phyloP scores from a whole-genome alignment of 306 rosid genomes.

The Cyamopsis tetragonoloba region DNA sequence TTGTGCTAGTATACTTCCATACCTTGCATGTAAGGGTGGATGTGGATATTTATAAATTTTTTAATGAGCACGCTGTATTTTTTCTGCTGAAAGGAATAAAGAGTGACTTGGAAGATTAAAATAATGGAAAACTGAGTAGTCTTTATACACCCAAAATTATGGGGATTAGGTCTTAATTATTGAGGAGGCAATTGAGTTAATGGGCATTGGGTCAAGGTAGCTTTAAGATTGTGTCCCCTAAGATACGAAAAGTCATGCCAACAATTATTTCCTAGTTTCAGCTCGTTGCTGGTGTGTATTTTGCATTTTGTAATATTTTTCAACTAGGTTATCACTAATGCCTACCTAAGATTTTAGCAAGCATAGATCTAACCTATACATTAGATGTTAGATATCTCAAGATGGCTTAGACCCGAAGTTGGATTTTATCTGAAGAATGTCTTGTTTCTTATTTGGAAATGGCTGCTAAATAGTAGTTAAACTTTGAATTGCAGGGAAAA shows the following conservation, averaged over 20 bases:
- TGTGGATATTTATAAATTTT: background rate
- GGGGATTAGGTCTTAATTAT: background rate
- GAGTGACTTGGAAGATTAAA: background rate
- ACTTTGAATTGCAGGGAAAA: slow-evolving; percentile 49
- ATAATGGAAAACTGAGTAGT: background rate
- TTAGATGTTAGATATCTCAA: background rate
- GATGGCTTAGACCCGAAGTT: background rate
- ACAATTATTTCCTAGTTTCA: background rate
- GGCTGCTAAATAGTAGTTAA: slow-evolving; percentile 3
- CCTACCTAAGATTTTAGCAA: background rate
- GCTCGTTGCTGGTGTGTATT: background rate
- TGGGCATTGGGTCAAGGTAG: background rate
- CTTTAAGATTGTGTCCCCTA: background rate
- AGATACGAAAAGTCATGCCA: background rate
- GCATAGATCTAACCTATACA: background rate
- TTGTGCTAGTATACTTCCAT: background rate
- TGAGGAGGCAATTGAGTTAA: background rate
- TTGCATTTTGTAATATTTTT: background rate
- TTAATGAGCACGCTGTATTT: background rate
- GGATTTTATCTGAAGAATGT: background rate
- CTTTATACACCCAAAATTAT: background rate
- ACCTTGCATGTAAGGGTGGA: background rate
- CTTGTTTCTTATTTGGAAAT: slow-evolving; percentile 11
- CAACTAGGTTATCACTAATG: background rate
- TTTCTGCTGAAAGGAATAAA: background rate